A percentile compares a stretch with the other conserved stretches of the same genome.
Evolutionary conservation across 805 yeast genomes (phyloP).

Genomic region (Saturnispora serradocipensis): DNA sequence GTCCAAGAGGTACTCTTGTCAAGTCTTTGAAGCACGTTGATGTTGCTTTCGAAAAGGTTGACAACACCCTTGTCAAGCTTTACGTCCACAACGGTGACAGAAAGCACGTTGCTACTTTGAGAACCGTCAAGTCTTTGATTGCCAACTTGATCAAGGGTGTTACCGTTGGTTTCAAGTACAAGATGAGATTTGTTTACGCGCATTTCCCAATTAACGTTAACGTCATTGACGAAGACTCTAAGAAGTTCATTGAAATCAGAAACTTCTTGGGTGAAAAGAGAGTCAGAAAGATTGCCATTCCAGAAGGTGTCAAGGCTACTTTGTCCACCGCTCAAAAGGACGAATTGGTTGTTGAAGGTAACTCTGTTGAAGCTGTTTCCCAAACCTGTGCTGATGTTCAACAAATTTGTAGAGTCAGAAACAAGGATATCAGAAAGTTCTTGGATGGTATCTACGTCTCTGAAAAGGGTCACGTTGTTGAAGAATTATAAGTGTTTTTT

Average conservation of each 20-base stretch:
- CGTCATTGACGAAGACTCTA: conserved; percentile 70
- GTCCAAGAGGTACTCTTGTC: conserved; percentile 93
- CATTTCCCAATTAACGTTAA: conserved; percentile 99
- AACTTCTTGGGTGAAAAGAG: conserved; percentile 99
- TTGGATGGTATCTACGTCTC: conserved; percentile 99
- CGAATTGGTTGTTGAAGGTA: conserved; percentile 87
- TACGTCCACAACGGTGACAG: conserved; percentile 98
- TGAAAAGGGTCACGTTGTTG: conserved; percentile 81
- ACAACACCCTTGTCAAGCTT: conserved; percentile 68
- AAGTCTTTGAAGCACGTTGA: conserved; percentile 92
- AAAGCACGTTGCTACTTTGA: conserved; percentile 99
- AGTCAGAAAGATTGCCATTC: conserved; percentile 79
- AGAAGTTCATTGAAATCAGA: conserved; percentile 85
- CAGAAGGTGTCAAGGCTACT: conserved; percentile 84
- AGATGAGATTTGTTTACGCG: conserved; percentile 99
- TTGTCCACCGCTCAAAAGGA: conserved; percentile 83
- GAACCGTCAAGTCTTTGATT: conserved; percentile 95
- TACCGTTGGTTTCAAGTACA: conserved; percentile 98
- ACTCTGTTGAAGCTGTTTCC: conserved; percentile 95
- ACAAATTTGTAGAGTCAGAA: conserved; percentile 96
- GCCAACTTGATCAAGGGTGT: conserved; percentile 96
- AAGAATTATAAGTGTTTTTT: conserved; percentile 23
- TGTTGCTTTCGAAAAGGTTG: conserved; percentile 80
- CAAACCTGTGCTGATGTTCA: conserved; percentile 98
- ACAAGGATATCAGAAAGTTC: conserved; percentile 99